Evolutionary conservation across 2,329 filamentous ascomycete species (phyloP).

Genomic region (Rhynchosporium graminicola): DNA sequence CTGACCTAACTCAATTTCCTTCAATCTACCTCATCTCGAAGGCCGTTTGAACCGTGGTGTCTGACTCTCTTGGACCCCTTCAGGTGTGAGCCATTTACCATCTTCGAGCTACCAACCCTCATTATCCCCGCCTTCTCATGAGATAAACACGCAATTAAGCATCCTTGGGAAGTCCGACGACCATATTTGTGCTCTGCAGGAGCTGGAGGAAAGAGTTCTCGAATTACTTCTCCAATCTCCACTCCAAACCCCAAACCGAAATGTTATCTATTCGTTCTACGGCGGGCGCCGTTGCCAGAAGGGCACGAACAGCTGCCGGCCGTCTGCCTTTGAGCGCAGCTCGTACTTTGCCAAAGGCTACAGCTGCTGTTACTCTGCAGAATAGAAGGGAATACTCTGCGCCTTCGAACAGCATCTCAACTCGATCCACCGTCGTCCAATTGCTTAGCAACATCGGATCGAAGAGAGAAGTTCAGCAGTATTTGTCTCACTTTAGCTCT

Average conservation of each 20-base stretch:
- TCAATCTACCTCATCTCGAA: slow-evolving; percentile 1
- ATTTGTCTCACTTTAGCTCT: slow-evolving; percentile 94
- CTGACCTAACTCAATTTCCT: not conserved
- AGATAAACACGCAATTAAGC: slow-evolving; percentile 29
- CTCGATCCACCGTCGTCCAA: slow-evolving; percentile 81
- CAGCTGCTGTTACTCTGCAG: slow-evolving; percentile 32
- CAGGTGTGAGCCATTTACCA: slow-evolving; percentile 35
- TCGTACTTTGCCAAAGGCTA: slow-evolving; percentile 36
- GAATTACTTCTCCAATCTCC: slow-evolving; percentile 23
- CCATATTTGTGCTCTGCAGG: slow-evolving; percentile 32
- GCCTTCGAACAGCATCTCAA: slow-evolving; percentile 44
- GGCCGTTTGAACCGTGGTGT: not conserved
- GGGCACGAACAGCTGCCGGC: slow-evolving; percentile 33
- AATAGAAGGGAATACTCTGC: slow-evolving; percentile 38
- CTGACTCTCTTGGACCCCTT: slow-evolving; percentile 7
- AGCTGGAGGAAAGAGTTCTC: slow-evolving; percentile 32
- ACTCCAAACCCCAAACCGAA: slow-evolving; percentile 27
- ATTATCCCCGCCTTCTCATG: slow-evolving; percentile 35
- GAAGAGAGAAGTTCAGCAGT: slow-evolving; percentile 95
- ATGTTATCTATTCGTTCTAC: slow-evolving; percentile 41
- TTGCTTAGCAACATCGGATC: slow-evolving; percentile 94
- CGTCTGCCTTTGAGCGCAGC: slow-evolving; percentile 33
- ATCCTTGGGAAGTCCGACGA: slow-evolving; percentile 33
- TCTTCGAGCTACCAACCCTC: slow-evolving; percentile 1
- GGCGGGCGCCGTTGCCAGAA: slow-evolving; percentile 37